phyloP scores from a whole-genome alignment of 2,329 filamentous ascomycete genomes.

The Trichoderma endophyticum region DNA sequence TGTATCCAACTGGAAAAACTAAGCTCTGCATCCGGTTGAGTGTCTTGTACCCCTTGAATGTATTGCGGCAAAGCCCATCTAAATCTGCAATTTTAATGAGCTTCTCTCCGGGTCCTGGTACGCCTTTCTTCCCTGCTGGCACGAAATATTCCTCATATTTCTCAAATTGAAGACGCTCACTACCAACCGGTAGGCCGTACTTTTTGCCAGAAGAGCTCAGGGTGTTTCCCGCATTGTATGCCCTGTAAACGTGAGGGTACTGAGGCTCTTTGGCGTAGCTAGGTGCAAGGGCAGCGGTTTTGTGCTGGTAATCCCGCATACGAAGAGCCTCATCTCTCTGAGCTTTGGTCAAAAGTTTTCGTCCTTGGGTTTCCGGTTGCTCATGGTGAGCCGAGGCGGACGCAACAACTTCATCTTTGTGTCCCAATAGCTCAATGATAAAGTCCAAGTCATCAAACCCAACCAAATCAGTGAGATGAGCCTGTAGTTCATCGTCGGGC shows the following conservation, averaged over 20 bases:
- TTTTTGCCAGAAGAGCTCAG: conserved; percentile 75
- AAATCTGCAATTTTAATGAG: conserved; percentile 76
- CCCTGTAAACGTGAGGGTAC: conserved; percentile 92
- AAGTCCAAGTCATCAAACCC: conserved; percentile 94
- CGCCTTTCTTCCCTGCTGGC: conserved; percentile 77
- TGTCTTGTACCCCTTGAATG: conserved; percentile 89
- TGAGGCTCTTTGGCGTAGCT: conserved; percentile 69
- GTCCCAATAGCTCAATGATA: conserved; percentile 82
- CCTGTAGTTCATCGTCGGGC: conserved; percentile 84
- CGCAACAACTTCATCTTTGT: conserved; percentile 65
- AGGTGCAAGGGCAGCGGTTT: conserved; percentile 67
- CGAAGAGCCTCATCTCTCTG: conserved; percentile 78
- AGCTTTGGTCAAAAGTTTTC: conserved; percentile 65
- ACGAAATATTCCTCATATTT: conserved; percentile 89
- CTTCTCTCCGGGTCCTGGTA: conserved; percentile 67
- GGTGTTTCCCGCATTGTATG: conserved; percentile 80
- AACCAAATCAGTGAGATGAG: conserved; percentile 80
- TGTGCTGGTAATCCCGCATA: conserved; percentile 77
- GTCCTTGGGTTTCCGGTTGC: conserved; percentile 35
- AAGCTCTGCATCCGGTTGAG: conserved; percentile 98
- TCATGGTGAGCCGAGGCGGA: conserved; percentile 36
- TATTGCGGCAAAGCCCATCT: conserved; percentile 85
- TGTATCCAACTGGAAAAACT: conserved; percentile 92
- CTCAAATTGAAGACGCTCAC: conserved; percentile 63
- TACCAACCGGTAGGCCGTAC: conserved; percentile 78